Evolutionary conservation across 192 early-diverging fungal species (phyloP), one percentile per base, ranked within the genome.

Genomic region (Coemansia reversa): DNA sequence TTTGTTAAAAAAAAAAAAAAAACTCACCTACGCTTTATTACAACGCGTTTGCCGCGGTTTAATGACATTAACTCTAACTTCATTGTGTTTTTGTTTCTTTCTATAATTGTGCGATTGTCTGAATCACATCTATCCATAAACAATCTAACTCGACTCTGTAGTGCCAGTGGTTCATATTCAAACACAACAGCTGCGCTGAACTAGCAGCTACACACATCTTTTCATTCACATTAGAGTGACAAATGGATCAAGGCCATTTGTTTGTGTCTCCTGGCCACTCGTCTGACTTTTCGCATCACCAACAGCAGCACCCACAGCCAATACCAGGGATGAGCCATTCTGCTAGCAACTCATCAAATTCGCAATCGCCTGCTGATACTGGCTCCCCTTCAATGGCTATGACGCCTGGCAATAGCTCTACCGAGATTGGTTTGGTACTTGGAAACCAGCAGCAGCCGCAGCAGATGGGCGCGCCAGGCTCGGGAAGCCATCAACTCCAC

Each of bases 261-360:
- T 70, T 79, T 74, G 65, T 63, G 20, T 67, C 72, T 33, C 52
- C 67, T 47, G 62, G 30, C 55, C 63, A 79, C 51, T 49, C 71
- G 28, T 51, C 70, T 24, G 65, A 66, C 45, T 63, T 70, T 42
- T 67, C 65, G 25, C 76, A 69, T 16, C 55, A 65, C 7, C 63
- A 69, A 12, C 47, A 60, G 29, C 57, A 66, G 28, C 60, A 63
- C 9, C 8, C 66, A 3, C 53, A 62, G 52, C 67, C 60, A 39
- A 55, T 73, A 54, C 71, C 76, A 32, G 67, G 64, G 14, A 79
- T 79, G 72, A 74, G 65, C 67, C 72, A 79, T 57, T 53, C 76
- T 7, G 62, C 57, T 6, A 70, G 68, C 53, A 63, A 62, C 49
- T 65, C 62, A 24, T 76, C 74, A 16, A 51, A 60, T 20, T 50